phyloP scores from a whole-genome alignment of 805 yeast genomes.

The Yarrowia divulgata region DNA sequence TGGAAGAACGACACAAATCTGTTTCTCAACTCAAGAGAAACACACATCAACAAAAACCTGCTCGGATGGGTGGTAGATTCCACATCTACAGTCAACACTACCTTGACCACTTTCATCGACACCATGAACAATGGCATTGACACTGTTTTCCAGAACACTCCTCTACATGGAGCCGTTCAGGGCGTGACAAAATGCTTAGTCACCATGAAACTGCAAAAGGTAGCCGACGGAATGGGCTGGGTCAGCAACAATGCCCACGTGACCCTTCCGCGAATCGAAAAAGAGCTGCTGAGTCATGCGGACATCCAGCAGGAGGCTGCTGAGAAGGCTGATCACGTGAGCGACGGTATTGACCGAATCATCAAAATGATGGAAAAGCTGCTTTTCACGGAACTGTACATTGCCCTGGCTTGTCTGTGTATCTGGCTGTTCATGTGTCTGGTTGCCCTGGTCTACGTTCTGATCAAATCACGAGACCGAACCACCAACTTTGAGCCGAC shows the following conservation, averaged over 20 bases:
- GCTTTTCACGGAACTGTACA: conserved; percentile 14
- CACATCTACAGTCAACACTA: conserved; percentile 64
- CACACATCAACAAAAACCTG: conserved; percentile 62
- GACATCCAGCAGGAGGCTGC: not conserved
- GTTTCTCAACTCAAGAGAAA: not conserved
- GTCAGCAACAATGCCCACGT: conserved; percentile 67
- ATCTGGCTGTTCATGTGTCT: conserved; percentile 21
- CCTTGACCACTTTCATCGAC: conserved; percentile 63
- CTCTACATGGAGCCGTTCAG: conserved; percentile 66
- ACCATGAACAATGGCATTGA: conserved; percentile 66
- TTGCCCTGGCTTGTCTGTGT: not conserved
- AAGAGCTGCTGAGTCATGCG: not conserved
- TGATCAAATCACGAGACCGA: not conserved
- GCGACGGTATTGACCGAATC: conserved; percentile 1
- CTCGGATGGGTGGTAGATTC: conserved; percentile 71
- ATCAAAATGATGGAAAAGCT: not conserved
- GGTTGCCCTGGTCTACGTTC: not conserved
- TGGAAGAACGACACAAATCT: conserved; percentile 23
- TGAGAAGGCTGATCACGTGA: conserved; percentile 1
- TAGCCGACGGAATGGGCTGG: conserved; percentile 83
- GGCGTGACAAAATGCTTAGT: conserved; percentile 80
- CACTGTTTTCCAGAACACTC: conserved; percentile 70
- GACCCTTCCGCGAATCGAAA: conserved; percentile 59
- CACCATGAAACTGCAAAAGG: conserved; percentile 69
- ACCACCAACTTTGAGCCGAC: not conserved